phyloP scores from a whole-genome alignment of 1,284 basidiomycete genomes.

The Stygiomarasmius scandens region DNA sequence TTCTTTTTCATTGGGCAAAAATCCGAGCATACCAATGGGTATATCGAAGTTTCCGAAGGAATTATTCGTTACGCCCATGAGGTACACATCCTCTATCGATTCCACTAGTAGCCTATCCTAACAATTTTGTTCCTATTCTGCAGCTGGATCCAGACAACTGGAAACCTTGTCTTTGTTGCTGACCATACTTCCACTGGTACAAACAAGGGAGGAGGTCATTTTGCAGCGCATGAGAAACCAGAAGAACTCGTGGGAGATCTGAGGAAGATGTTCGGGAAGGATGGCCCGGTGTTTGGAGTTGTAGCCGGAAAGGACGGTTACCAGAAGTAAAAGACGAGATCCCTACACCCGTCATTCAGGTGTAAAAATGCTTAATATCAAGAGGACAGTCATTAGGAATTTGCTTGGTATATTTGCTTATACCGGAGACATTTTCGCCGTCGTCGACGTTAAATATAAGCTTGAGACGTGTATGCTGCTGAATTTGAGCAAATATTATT shows the following conservation, averaged over 20 bases:
- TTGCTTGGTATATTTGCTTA: too few relatives aligned
- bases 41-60: constrained; percentile 37
- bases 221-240: constrained; percentile 32
- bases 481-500: too few relatives aligned
- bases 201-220: constrained; percentile 27
- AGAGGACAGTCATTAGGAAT: too few relatives aligned
- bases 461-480: too few relatives aligned
- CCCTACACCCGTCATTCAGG: too few relatives aligned
- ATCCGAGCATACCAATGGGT: constrained; percentile 31
- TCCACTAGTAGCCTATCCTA: too few relatives aligned
- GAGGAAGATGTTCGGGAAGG: constrained; percentile 26
- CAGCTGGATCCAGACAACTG: constrained; percentile 21
- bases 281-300: constrained; percentile 22
- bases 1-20: not conserved
- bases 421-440: too few relatives aligned
- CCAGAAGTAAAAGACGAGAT: too few relatives aligned
- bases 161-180: constrained; percentile 29
- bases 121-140: not conserved
- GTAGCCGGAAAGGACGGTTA: constrained; percentile 20
- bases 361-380: too few relatives aligned
- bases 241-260: constrained; percentile 29
- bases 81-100: too few relatives aligned
- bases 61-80: not conserved
- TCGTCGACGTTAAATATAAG: too few relatives aligned
- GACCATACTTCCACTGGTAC: constrained; percentile 18